Evolutionary conservation across 2,329 filamentous ascomycete genomes (phyloP).

Genomic region (Cucurbitaria berberidis): DNA sequence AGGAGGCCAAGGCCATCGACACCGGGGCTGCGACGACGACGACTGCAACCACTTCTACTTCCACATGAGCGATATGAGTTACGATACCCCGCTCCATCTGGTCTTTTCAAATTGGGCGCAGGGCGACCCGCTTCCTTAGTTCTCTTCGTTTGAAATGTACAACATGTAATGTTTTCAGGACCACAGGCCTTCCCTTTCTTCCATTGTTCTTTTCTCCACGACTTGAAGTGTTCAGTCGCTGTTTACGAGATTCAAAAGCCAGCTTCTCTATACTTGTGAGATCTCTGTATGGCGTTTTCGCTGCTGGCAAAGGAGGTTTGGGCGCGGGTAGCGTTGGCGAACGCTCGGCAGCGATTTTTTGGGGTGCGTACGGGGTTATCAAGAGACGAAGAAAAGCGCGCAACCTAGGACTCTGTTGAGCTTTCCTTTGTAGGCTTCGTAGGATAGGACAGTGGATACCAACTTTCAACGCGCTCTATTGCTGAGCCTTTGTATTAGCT

Average conservation of each 20-base stretch:
- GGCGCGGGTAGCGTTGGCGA: not conserved
- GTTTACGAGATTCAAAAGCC: constrained; percentile 8
- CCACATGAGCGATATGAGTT: constrained; percentile 32
- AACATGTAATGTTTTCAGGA: constrained; percentile 41
- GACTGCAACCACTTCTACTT: constrained; percentile 20
- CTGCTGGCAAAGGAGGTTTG: not conserved
- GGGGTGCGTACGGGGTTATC: not conserved
- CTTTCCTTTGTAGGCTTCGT: not conserved
- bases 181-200: constrained; percentile 19
- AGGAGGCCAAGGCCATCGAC: constrained; percentile 30
- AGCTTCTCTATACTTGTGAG: not conserved
- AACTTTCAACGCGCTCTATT: constrained; percentile 2
- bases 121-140: constrained; percentile 21
- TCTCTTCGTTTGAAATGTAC: constrained; percentile 35
- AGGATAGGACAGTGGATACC: too few relatives aligned
- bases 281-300: not conserved
- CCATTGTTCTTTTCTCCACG: constrained; percentile 11
- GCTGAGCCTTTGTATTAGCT: not conserved
- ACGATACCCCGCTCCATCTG: constrained; percentile 34
- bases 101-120: constrained; percentile 15
- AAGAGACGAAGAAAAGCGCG: not conserved
- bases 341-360: not conserved
- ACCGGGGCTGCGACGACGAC: constrained; percentile 13
- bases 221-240: constrained; percentile 26
- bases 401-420: not conserved